phyloP scores from a whole-genome alignment of 371 early-diverging fungal species.

The Quaeritorhiza haematococci region DNA sequence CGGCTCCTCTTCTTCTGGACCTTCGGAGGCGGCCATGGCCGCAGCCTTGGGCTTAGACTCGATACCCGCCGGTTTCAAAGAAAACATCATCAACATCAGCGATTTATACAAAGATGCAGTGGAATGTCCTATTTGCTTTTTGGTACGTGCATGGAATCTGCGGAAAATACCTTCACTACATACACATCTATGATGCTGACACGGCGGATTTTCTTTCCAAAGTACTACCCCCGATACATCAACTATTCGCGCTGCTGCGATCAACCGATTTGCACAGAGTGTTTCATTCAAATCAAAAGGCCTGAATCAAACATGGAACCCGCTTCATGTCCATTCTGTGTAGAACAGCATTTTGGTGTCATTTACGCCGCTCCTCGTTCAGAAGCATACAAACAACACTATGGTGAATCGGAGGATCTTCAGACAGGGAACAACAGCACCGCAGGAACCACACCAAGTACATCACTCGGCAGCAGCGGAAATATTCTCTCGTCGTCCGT shows the following conservation, averaged over 20 bases:
- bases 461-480: too few species aligned
- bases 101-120: conserved; percentile 43
- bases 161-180: not conserved
- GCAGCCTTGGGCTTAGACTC: too few species aligned
- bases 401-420: not conserved
- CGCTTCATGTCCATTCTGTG: conserved; percentile 85
- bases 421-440: not conserved
- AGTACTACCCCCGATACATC: conserved; percentile 87
- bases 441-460: too few species aligned
- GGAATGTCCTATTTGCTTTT: conserved; percentile 91
- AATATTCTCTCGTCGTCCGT: too few species aligned
- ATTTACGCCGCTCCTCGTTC: conserved; percentile 49
- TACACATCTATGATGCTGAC: not conserved
- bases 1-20: not conserved
- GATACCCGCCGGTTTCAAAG: too few species aligned
- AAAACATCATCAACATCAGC: too few species aligned
- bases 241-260: conserved; percentile 92
- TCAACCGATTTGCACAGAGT: conserved; percentile 92
- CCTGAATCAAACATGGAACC: conserved; percentile 40
- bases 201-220: not conserved
- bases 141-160: conserved; percentile 47
- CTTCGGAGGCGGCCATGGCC: not conserved
- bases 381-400: not conserved
- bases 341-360: conserved; percentile 78
- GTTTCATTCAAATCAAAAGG: conserved; percentile 88